These are phyloP conservation scores for Kernera saxatilis DNA, from an alignment of 345 rosid species.

Conservation along the genomic window DNA sequence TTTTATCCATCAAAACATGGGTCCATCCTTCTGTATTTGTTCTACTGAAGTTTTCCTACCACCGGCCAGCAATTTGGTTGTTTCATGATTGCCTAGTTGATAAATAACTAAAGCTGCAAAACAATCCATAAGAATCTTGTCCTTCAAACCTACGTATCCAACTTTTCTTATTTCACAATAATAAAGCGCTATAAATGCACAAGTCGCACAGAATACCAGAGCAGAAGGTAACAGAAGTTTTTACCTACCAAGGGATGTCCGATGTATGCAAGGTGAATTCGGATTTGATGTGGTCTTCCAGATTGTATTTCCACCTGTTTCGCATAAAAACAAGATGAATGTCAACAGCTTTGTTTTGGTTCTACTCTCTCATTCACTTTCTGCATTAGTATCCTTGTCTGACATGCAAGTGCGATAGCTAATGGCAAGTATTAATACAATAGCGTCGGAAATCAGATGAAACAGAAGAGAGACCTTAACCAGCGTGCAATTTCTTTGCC, in stretches of 20 bases:
- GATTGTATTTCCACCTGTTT: conserved; percentile 82
- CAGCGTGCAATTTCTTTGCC: conserved; percentile 39
- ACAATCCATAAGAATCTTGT: background rate
- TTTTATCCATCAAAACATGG: background rate
- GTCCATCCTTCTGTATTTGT: background rate
- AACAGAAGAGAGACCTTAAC: conserved; percentile 50
- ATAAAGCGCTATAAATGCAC: background rate
- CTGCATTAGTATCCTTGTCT: background rate
- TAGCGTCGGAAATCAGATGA: background rate
- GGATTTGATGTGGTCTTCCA: conserved; percentile 89
- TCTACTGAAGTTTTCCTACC: background rate
- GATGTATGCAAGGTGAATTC: conserved; percentile 80
- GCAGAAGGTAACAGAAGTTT: background rate
- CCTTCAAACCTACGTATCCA: background rate
- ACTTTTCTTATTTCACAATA: background rate
- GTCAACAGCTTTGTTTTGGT: background rate
- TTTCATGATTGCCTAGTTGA: background rate
- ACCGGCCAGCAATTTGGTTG: background rate
- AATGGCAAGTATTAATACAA: background rate
- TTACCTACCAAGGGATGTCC: conserved; percentile 88
- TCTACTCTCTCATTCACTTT: background rate
- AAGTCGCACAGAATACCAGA: background rate
- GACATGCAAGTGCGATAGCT: background rate
- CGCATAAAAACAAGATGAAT: background rate
- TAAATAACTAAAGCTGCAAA: background rate